phyloP scores from a whole-genome alignment of 2,329 filamentous ascomycete genomes.

The Paraphaeosphaeria sporulosa region DNA sequence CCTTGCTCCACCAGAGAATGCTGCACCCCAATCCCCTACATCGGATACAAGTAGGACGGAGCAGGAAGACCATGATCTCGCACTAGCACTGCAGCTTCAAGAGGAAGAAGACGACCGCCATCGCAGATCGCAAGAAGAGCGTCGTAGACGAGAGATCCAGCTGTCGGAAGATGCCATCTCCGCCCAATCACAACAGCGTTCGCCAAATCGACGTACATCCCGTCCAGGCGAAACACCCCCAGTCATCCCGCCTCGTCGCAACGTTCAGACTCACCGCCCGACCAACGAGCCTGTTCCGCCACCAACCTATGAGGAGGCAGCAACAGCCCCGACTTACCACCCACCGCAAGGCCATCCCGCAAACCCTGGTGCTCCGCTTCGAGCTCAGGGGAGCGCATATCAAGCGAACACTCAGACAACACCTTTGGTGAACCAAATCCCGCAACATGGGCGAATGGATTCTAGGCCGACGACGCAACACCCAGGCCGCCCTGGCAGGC shows the following conservation, averaged over 20 bases:
- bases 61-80: conserved; percentile 84
- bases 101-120: conserved; percentile 90
- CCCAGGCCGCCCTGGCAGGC: conserved; percentile 29
- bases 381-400: conserved; percentile 38
- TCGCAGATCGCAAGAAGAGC: conserved; percentile 64
- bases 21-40: conserved; percentile 32
- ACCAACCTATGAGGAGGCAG: conserved; percentile 71
- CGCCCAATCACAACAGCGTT: conserved; percentile 33
- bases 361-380: conserved; percentile 44
- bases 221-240: conserved; percentile 50
- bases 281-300: conserved; percentile 63
- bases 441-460: conserved; percentile 20
- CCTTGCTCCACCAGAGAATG: conserved; percentile 21
- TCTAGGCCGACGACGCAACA: conserved; percentile 23
- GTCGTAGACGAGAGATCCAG: conserved; percentile 70
- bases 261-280: conserved; percentile 45
- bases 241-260: conserved; percentile 55
- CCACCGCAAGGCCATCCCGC: conserved; percentile 57
- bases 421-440: conserved; percentile 20
- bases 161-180: conserved; percentile 76
- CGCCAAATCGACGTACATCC: conserved; percentile 37
- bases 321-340: conserved; percentile 63
- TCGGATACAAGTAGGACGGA: conserved; percentile 62
- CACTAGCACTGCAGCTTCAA: conserved; percentile 88
- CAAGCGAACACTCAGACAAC: conserved; percentile 23